A percentile compares a stretch with the other conserved stretches of the same genome.
Conservation (phyloP, 2,329 filamentous ascomycete species). For the Cylindrodendrum hubeiense region DNA sequence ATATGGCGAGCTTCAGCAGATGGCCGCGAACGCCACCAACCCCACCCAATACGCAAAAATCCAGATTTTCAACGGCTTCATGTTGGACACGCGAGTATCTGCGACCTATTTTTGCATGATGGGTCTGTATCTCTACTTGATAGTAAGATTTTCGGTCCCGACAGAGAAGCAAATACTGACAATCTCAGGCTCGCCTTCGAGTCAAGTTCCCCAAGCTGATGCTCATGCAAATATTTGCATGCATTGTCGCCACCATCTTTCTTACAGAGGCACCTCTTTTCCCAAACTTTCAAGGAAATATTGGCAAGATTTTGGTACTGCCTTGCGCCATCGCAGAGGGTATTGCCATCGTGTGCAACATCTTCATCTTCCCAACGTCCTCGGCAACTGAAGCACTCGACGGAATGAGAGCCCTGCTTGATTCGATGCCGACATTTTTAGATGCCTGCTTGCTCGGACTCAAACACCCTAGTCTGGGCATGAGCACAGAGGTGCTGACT, state of each 20-base stretch:
- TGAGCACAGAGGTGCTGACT: conserved; percentile 2
- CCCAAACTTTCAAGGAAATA: conserved; percentile 53
- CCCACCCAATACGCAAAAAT: conserved; percentile 26
- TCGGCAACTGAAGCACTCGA: conserved; percentile 58
- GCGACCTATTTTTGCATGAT: conserved; percentile 39
- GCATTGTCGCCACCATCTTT: conserved; percentile 60
- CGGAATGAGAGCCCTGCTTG: conserved; percentile 9
- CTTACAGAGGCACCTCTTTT: conserved; percentile 57
- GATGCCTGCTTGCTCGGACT: conserved; percentile 14
- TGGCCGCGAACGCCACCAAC: conserved; percentile 34
- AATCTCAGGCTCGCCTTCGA: conserved; percentile 53
- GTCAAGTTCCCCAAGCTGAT: conserved; percentile 59
- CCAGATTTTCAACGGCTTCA: conserved; percentile 29
- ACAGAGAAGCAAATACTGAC: background rate
- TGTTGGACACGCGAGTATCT: conserved; percentile 31
- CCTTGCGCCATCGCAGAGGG: conserved; percentile 60
- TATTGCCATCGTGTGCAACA: conserved; percentile 56
- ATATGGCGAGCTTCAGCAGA: conserved; percentile 20
- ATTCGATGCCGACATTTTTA: conserved; percentile 7
- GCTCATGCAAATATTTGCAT: conserved; percentile 59
- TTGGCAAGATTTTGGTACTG: conserved; percentile 39
- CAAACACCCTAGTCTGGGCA: conserved; percentile 10
- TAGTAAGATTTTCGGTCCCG: background rate
- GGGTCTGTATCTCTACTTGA: conserved; percentile 29
- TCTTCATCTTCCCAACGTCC: conserved; percentile 63